Conservation (phyloP, 306 rosid species). For the Oemleria cerasiformis region DNA sequence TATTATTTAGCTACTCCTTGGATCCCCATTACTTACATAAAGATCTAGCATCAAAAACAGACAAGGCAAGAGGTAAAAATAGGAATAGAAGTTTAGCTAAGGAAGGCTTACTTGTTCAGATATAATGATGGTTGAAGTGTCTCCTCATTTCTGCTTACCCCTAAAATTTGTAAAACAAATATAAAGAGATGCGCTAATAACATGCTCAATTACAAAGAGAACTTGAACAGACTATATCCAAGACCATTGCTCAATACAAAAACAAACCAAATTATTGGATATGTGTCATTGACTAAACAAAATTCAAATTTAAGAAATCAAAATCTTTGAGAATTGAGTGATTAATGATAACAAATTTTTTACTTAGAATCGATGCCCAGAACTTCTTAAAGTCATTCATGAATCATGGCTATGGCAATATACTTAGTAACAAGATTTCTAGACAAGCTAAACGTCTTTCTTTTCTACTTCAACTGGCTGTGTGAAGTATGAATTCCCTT, state of each 20-base stretch:
- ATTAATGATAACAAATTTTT: neutral
- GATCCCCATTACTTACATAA: neutral
- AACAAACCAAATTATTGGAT: too few species aligned
- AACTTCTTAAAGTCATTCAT: neutral
- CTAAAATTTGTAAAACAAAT: slow-evolving; percentile 40
- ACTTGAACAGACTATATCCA: neutral
- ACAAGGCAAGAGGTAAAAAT: neutral
- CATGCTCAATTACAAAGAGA: neutral
- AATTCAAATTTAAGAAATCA: neutral
- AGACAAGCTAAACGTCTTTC: neutral
- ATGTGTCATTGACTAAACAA: neutral
- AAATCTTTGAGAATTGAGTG: neutral
- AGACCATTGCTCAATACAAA: neutral
- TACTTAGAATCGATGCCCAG: neutral
- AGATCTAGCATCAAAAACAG: neutral
- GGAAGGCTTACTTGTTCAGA: slow-evolving; percentile 74
- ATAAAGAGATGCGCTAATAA: neutral
- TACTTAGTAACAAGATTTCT: neutral
- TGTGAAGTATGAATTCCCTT: neutral
- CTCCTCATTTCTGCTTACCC: slow-evolving; percentile 77
- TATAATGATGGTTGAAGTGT: slow-evolving; percentile 82
- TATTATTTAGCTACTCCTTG: neutral
- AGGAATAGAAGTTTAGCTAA: neutral
- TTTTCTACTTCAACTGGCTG: slow-evolving; percentile 10
- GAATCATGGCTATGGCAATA: neutral